Percentiles rank a stretch among this genome's conserved stretches.
phyloP scores from a whole-genome alignment of 805 yeast genomes.

The Candida ortonii region DNA sequence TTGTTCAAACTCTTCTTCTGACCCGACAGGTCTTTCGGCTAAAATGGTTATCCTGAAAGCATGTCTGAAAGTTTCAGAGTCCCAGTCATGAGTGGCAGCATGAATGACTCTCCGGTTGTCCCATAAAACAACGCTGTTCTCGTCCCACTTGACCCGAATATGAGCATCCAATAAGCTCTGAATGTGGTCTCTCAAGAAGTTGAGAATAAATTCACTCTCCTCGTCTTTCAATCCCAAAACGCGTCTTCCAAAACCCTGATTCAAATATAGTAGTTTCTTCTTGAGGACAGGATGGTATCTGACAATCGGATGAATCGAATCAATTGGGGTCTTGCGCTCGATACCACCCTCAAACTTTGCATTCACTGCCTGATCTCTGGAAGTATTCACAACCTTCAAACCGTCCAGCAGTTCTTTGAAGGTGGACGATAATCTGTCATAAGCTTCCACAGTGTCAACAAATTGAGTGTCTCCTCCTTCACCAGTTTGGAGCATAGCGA shows the following conservation, averaged over 20 bases:
- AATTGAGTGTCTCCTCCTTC: conserved; percentile 73
- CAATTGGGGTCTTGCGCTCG: conserved; percentile 58
- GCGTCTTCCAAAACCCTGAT: conserved; percentile 58
- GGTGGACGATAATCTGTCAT: conserved; percentile 60
- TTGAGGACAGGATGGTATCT: conserved; percentile 67
- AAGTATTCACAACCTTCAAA: conserved; percentile 63
- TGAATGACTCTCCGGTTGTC: conserved; percentile 68
- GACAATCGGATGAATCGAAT: conserved; percentile 60
- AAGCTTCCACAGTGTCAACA: conserved; percentile 63
- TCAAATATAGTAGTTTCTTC: conserved; percentile 51
- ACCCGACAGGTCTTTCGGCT: conserved; percentile 58
- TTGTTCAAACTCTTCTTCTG: conserved; percentile 21
- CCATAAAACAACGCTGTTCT: conserved; percentile 66
- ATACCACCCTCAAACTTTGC: conserved; percentile 53
- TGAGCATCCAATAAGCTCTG: conserved; percentile 52
- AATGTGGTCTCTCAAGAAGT: conserved; percentile 51
- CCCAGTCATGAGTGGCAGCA: conserved; percentile 65
- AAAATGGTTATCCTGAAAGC: conserved; percentile 68
- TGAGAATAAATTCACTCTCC: conserved; percentile 58
- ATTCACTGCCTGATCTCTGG: conserved; percentile 62
- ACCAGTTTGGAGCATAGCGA: conserved; percentile 50
- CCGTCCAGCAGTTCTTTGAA: conserved; percentile 56
- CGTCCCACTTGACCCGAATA: conserved; percentile 63
- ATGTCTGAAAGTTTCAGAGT: conserved; percentile 58
- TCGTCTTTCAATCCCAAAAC: conserved; percentile 67